Percentiles rank a stretch among this genome's conserved stretches.
phyloP scores from a whole-genome alignment of 2,329 filamentous ascomycete genomes.

The Diplodia seriata region DNA sequence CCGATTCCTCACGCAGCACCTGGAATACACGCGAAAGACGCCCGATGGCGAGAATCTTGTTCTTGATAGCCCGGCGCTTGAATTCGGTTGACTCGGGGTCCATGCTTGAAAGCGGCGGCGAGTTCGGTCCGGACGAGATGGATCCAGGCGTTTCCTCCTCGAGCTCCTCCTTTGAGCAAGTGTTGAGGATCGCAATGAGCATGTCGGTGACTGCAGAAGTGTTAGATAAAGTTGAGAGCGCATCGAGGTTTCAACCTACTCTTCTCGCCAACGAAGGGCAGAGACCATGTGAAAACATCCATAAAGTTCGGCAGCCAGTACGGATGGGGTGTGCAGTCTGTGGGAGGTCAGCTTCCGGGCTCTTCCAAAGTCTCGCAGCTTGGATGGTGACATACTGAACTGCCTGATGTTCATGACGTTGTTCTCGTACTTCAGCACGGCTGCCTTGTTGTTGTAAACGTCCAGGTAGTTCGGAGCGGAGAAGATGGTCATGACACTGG shows the following conservation, averaged over 20 bases:
- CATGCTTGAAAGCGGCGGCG: constrained; percentile 69
- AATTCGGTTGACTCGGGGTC: constrained; percentile 90
- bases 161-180: constrained; percentile 96
- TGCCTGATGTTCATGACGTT: constrained; percentile 99
- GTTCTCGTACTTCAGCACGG: constrained; percentile 98
- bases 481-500: constrained; percentile 99
- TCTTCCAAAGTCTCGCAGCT: background rate
- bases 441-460: constrained; percentile 99
- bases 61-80: constrained; percentile 97
- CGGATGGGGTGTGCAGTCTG: constrained; percentile 92
- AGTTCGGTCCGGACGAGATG: constrained; percentile 73
- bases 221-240: background rate
- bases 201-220: constrained; percentile 77
- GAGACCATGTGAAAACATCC: constrained; percentile 99
- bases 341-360: background rate
- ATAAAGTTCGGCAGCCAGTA: constrained; percentile 99
- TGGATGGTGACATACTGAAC: constrained; percentile 65
- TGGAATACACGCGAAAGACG: constrained; percentile 98
- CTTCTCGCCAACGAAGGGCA: constrained; percentile 98
- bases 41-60: constrained; percentile 98
- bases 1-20: constrained; percentile 94
- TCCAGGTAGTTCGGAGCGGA: constrained; percentile 98
- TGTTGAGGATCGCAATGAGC: constrained; percentile 98
- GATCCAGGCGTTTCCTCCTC: constrained; percentile 80
- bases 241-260: constrained; percentile 42